Base-by-base conservation (phyloP, 2,329 filamentous ascomycete species). In the Colletotrichum sp. region DNA sequence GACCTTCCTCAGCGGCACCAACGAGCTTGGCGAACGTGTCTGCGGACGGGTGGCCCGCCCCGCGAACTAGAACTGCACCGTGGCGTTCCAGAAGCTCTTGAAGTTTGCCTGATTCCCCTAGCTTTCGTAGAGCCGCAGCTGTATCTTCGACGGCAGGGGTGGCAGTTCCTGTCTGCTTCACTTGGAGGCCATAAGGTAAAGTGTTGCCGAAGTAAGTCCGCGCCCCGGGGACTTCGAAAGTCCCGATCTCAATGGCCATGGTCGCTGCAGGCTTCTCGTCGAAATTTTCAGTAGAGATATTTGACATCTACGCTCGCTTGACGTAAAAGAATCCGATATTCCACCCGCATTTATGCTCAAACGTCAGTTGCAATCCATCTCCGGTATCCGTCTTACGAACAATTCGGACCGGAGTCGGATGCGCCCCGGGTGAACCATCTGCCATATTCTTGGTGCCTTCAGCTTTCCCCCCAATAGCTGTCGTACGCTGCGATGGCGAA, bases 21-120 rank as follows among this genome's bases (percentile, higher is more conserved):
- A 78, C 67, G 18, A 78, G 55, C 32, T 70, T 69, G 4, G 79
- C 77, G 21, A 80, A 79, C 18, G 77, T 80, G 48, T 77, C 73
- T 5, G 76, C 73, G 5, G 70, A 75, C 6, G 76, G 52, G 26
- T 67, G 28, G 4, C 76, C 76, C 13, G 69, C 68, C 5, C 76
- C 76, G 5, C 76, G 68, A 26, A 78, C 21, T 21, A 78, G 32
- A 13, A 78, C 72, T 14, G 76, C 76, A 1, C 76, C 76, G n/a
- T 78, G 74, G 5, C 48, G 56, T 12, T 77, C 69, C 7, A 77
- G 32, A 4, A 72, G 55, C 18, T 66, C 71, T 43, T 76, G 68
- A 10, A 77, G 69, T 16, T 69, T 61, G 24, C 76, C 76, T 5
- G 76, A 75, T n/a, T 74, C 55, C 6, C 71, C 74, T 14, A 75